Conservation (phyloP, 2,329 filamentous ascomycete species). For the Allantophomopsis cytisporea region DNA sequence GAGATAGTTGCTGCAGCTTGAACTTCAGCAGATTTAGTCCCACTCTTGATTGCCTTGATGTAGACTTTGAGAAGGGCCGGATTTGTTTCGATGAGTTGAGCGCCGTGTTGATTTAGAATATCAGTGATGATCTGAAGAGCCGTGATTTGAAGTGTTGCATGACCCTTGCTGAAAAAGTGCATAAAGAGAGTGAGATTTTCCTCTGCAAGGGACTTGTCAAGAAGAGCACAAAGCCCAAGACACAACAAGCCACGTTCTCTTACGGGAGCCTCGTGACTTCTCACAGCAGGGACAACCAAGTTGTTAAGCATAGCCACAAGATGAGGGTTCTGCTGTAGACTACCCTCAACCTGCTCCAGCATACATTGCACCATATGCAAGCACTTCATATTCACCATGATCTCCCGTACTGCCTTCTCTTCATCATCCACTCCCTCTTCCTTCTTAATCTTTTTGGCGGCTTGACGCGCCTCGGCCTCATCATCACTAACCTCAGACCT, state of each 20-base stretch:
- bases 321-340: slow-evolving; percentile 77
- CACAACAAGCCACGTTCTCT: slow-evolving; percentile 83
- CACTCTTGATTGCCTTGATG: slow-evolving; percentile 63
- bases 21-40: slow-evolving; percentile 55
- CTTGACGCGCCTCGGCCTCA: slow-evolving; percentile 31
- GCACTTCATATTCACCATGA: slow-evolving; percentile 97
- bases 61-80: slow-evolving; percentile 75
- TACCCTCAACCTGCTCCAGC: slow-evolving; percentile 82
- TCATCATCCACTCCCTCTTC: slow-evolving; percentile 51
- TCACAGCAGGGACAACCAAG: slow-evolving; percentile 85
- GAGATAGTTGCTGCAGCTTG: slow-evolving; percentile 72
- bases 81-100: slow-evolving; percentile 55
- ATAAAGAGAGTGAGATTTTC: slow-evolving; percentile 90
- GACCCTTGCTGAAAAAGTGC: slow-evolving; percentile 90
- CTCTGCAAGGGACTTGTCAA: slow-evolving; percentile 82
- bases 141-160: slow-evolving; percentile 78
- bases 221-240: slow-evolving; percentile 77
- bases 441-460: slow-evolving; percentile 27
- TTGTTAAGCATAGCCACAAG: slow-evolving; percentile 98
- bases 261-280: slow-evolving; percentile 84
- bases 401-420: slow-evolving; percentile 72
- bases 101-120: slow-evolving; percentile 79
- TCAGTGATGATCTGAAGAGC: slow-evolving; percentile 87
- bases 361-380: slow-evolving; percentile 96
- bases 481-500: slow-evolving; percentile 68